Evolutionary conservation across 2,329 filamentous ascomycete genomes (phyloP), one percentile per base, ranked within the genome.

Genomic region (Boeremia exigua): DNA sequence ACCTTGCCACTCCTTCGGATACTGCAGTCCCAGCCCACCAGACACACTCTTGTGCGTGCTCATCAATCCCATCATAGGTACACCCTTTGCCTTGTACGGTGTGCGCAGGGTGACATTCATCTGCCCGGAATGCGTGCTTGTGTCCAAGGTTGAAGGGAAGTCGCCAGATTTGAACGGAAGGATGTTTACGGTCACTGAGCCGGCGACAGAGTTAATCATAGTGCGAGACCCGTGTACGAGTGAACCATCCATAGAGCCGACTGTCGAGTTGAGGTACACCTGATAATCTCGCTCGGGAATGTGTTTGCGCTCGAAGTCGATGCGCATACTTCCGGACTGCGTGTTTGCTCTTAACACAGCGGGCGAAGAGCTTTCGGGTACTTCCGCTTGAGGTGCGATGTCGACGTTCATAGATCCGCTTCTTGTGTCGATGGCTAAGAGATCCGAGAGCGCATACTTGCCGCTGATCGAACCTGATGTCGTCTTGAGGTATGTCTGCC

Each of bases 1-100:
- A 6, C 78, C 78, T 38, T 75, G 72, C 78, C 78, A 80, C 47
- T 75, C 73, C 32, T 75, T 63, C 4, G 78, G 77, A 55, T 80
- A 80, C 1, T 59, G 59, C 6, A 80, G 46, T 8, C 72, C 61
- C 8, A 80, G 38, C 1, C 62, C 67, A 3, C 76, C 71, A 3
- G 73, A 76, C 2, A 63, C 62, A 25, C 65, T 75, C 30, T 69
- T 75, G 39, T 80, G 78, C 7, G 60, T 59, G 23, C 74, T 75
- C 1, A 59, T 60, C 12, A 79, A 47, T 2, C 67, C 64, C 1
- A 45, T 62, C 56, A 77, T 63, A 1, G 62, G 58, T 5, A 66
- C 43, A 0, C 63, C 61, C 54, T 60, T 66, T 1, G 63, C 59
- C 25, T 65, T 63, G 52, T 77, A 76, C 1, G 77, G 71, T 0